Percentiles rank a stretch among this genome's conserved stretches.
Conservation (phyloP, 352 stramenopile genomes). For the Plasmopara halstedii region DNA sequence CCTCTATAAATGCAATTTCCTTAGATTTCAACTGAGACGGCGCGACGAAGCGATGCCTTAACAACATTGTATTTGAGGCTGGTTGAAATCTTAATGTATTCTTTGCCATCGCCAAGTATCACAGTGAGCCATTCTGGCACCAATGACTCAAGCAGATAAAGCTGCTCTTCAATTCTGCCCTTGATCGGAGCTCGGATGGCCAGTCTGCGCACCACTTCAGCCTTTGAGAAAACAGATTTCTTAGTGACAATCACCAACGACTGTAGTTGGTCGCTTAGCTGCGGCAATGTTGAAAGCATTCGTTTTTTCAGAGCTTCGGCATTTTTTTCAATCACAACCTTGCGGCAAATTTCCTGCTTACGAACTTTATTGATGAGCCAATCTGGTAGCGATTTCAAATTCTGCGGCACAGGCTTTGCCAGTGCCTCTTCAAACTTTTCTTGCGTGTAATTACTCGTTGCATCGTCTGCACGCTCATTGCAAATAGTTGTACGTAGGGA, state of each 20-base stretch:
- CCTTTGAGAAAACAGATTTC: conserved; percentile 52
- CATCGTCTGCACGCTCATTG: conserved; percentile 1
- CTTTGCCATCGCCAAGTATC: conserved; percentile 46
- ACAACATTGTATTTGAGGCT: conserved; percentile 61
- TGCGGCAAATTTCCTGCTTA: conserved; percentile 38
- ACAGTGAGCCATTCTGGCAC: conserved; percentile 74
- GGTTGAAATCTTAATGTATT: conserved; percentile 56
- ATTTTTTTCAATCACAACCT: conserved; percentile 30
- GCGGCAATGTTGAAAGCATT: conserved; percentile 50
- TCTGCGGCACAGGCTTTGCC: conserved; percentile 49
- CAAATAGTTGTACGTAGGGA: conserved; percentile 14
- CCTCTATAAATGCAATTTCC: too few species aligned
- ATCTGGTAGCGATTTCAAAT: conserved; percentile 58
- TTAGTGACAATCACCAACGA: conserved; percentile 56
- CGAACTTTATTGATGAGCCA: conserved; percentile 77
- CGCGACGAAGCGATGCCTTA: conserved; percentile 47
- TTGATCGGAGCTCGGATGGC: conserved; percentile 36
- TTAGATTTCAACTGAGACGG: conserved; percentile 28
- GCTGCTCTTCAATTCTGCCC: conserved; percentile 54
- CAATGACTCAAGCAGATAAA: conserved; percentile 57
- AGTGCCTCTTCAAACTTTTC: conserved; percentile 38
- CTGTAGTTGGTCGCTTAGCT: conserved; percentile 70
- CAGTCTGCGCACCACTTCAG: conserved; percentile 39
- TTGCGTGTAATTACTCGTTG: conserved; percentile 3
- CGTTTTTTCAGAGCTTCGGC: conserved; percentile 36